These are phyloP conservation scores for Solanum ossicruentum DNA, from an alignment of 257 asterid genomes.

Conservation along the genomic window DNA sequence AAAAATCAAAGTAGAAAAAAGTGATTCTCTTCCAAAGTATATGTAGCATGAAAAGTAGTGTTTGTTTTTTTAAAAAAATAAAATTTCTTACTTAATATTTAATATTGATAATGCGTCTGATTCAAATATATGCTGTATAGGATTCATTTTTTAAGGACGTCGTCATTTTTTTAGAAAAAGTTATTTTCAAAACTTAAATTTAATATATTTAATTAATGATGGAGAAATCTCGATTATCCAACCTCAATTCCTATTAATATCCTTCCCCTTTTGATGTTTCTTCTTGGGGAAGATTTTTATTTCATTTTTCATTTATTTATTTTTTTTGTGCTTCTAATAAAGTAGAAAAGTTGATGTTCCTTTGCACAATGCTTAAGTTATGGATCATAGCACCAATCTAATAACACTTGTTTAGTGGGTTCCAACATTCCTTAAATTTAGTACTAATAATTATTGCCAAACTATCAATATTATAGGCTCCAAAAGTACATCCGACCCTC, in stretches of 20 bases:
- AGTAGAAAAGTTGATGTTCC: conserved; percentile 15
- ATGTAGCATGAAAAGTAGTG: conserved; percentile 48
- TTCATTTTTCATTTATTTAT: background rate
- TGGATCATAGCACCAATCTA: background rate
- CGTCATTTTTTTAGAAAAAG: too few relatives aligned
- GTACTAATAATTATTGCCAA: background rate
- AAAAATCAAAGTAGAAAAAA: conserved; percentile 29
- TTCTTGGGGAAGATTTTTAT: background rate
- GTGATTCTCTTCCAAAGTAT: conserved; percentile 29
- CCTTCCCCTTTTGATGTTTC: background rate
- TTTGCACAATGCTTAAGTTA: conserved; percentile 10
- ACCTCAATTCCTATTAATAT: too few relatives aligned
- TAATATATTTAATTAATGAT: too few relatives aligned
- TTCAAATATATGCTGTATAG: accelerated
- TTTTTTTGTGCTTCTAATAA: background rate
- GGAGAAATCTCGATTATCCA: too few relatives aligned
- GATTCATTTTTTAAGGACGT: background rate
- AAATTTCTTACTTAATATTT: background rate
- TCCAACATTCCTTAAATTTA: background rate
- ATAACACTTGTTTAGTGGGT: background rate
- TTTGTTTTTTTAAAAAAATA: background rate
- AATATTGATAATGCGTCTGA: background rate
- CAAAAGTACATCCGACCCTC: too few relatives aligned
- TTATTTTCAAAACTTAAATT: too few relatives aligned
- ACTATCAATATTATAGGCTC: background rate